phyloP scores from a whole-genome alignment of 164 flowering plant genomes.

The Liriodendron chinense region DNA sequence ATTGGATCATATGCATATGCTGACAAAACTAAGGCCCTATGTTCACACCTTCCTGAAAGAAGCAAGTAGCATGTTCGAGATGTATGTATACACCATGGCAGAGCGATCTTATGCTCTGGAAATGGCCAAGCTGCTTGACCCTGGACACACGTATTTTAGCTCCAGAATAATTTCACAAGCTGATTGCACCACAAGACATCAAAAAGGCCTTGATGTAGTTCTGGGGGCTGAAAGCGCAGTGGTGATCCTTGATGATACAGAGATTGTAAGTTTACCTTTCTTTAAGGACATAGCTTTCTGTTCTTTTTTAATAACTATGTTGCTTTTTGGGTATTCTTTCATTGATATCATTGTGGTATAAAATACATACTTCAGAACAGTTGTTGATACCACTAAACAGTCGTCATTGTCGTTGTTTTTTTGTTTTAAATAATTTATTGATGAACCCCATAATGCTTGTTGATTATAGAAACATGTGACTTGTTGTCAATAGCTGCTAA shows the following conservation, averaged over 20 bases:
- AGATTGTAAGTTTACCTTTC: constrained; percentile 41
- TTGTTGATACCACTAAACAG: too few relatives aligned
- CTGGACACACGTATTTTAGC: constrained; percentile 50
- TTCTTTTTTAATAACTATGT: too few relatives aligned
- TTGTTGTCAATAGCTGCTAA: too few relatives aligned
- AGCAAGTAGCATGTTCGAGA: constrained; percentile 73
- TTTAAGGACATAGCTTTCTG: neutral
- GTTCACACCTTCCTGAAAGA: constrained; percentile 70
- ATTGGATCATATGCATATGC: constrained; percentile 53
- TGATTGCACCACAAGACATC: constrained; percentile 68
- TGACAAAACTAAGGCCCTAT: constrained; percentile 88
- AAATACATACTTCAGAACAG: too few relatives aligned
- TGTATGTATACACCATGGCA: constrained; percentile 88
- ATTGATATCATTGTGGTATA: too few relatives aligned
- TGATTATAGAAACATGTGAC: too few relatives aligned
- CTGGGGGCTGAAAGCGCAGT: constrained; percentile 71
- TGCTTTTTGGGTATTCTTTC: too few relatives aligned
- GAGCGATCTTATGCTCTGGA: constrained; percentile 67
- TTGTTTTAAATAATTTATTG: too few relatives aligned
- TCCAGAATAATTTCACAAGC: constrained; percentile 66
- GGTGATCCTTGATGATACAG: constrained; percentile 88
- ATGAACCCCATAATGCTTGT: too few relatives aligned
- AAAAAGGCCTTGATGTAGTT: constrained; percentile 84
- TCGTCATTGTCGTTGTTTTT: too few relatives aligned
- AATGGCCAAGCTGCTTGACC: constrained; percentile 81